Percentiles rank a stretch among this genome's conserved stretches.
Evolutionary conservation across 225 moss, liverwort and hornwort species (phyloP).

Genomic region (Physcomitrium patens): DNA sequence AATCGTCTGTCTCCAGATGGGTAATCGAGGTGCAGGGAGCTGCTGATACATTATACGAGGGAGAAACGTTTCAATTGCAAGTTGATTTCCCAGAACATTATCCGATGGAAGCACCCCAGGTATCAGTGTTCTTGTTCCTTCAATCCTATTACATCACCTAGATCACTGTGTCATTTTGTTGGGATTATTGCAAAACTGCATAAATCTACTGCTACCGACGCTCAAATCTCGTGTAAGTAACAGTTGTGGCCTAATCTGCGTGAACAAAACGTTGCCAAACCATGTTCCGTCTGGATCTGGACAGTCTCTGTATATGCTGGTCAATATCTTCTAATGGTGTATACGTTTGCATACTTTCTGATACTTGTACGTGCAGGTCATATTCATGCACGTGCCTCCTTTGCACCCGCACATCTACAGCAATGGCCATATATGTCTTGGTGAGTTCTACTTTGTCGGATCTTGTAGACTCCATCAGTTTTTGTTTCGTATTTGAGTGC

Average conservation of each 20-base stretch:
- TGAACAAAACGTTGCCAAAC: background rate
- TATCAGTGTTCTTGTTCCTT: conserved; percentile 29
- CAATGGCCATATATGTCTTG: conserved; percentile 99
- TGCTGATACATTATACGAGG: conserved; percentile 79
- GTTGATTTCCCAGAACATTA: conserved; percentile 98
- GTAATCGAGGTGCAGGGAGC: conserved; percentile 99
- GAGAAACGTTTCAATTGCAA: conserved; percentile 94
- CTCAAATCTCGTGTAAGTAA: background rate
- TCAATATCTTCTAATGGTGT: background rate
- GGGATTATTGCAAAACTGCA: too few species aligned
- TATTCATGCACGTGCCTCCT: conserved; percentile 93
- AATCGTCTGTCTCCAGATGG: conserved; percentile 64
- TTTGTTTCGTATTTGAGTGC: conserved; percentile 16
- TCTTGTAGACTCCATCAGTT: background rate
- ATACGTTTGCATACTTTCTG: background rate
- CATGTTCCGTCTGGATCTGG: conserved; percentile 1
- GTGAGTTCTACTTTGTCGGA: conserved; percentile 40
- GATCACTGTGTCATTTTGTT: background rate
- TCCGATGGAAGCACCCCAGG: conserved; percentile 99
- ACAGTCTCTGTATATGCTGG: background rate
- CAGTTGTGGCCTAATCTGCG: conserved; percentile 1
- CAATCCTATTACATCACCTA: too few species aligned
- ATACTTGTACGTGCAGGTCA: conserved; percentile 60
- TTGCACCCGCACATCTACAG: conserved; percentile 99
- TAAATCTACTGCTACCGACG: conserved; percentile 4